Conservation (phyloP, 1,284 basidiomycete species). For the Sporisorium graminicola region DNA sequence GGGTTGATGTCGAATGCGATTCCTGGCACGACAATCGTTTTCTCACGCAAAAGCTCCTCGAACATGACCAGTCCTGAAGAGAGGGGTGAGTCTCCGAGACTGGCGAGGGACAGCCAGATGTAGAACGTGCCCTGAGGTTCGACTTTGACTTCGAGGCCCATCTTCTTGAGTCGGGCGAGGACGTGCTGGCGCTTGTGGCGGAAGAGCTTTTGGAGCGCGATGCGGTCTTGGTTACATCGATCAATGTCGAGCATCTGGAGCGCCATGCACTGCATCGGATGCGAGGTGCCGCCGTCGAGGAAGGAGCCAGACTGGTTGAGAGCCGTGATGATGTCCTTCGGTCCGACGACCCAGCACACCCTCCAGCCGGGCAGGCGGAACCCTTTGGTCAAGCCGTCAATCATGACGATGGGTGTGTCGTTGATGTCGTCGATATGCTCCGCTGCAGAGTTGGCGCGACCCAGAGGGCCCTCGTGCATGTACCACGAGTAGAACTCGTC, state of each 20-base stretch:
- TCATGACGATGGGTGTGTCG: conserved; percentile 82
- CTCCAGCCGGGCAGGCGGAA: conserved; percentile 66
- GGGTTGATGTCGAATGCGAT: conserved; percentile 79
- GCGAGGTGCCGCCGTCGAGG: conserved; percentile 57
- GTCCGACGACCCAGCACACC: conserved; percentile 89
- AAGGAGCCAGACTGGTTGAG: conserved; percentile 57
- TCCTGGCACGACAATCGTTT: conserved; percentile 85
- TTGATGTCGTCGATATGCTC: conserved; percentile 86
- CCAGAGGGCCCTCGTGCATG: conserved; percentile 81
- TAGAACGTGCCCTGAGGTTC: conserved; percentile 74
- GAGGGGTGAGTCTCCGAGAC: conserved; percentile 69
- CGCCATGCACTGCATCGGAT: conserved; percentile 61
- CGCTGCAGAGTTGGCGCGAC: conserved; percentile 84
- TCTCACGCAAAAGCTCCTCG: conserved; percentile 90
- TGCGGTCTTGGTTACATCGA: conserved; percentile 80
- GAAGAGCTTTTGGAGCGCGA: conserved; percentile 77
- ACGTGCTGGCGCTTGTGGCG: conserved; percentile 90
- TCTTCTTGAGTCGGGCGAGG: conserved; percentile 80
- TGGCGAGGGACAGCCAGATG: conserved; percentile 85
- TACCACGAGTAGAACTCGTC: conserved; percentile 95
- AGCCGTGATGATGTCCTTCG: conserved; percentile 58
- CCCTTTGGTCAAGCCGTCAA: conserved; percentile 93
- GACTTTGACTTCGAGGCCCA: conserved; percentile 70
- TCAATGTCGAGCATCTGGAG: conserved; percentile 70
- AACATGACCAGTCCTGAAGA: conserved; percentile 90